Base-by-base conservation (phyloP, 257 asterid genomes). In the Avicennia marina region DNA sequence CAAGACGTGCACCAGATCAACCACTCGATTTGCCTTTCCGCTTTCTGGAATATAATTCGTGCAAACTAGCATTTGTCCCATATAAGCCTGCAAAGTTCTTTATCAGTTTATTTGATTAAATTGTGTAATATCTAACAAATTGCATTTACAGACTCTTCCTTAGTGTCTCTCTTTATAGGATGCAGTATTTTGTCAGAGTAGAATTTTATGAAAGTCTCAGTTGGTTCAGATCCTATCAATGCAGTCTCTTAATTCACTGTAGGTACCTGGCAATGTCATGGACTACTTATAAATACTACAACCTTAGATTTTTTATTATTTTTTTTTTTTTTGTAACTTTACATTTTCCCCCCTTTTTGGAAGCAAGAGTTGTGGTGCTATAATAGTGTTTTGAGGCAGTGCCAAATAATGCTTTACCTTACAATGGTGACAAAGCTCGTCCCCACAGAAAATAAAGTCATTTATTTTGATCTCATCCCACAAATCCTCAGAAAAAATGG, bases 401-500 rank as follows among this genome's bases (percentile, higher is more conserved):
- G n/a, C n/a, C 8, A 12, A 4, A 46, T 7, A 22, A 21, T 5
- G 8, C 31, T 46, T 6, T 72, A 82, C 90, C 84, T 79, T 82
- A 47, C 90, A 82, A 22, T 82, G 87, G 33, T 43, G 42, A 64
- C 90, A 82, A 55, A 77, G 70, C 66, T 82, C 77, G 4, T 67
- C 77, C 21, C 75, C 82, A 41, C 38, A 65, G 66, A 82, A 79
- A 11, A 67, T 65, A 12, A 60, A 50, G 45, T 73, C 67, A 44
- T 65, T 75, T 63, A 82, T 80, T 64, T 47, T 51, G 64, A 82
- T 51, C 69, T 82, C 81, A 45, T 46, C 68, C 89, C 86, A 78
- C 63, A 78, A 60, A 64, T 81, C 89, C 80, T 81, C 83, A 20
- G 81, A 50, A 60, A 75, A n/a, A n/a, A 81, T n/a, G 86, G 84